Base-by-base conservation (phyloP, 768 basidiomycete species). In the Punctularia strigosozonata region DNA sequence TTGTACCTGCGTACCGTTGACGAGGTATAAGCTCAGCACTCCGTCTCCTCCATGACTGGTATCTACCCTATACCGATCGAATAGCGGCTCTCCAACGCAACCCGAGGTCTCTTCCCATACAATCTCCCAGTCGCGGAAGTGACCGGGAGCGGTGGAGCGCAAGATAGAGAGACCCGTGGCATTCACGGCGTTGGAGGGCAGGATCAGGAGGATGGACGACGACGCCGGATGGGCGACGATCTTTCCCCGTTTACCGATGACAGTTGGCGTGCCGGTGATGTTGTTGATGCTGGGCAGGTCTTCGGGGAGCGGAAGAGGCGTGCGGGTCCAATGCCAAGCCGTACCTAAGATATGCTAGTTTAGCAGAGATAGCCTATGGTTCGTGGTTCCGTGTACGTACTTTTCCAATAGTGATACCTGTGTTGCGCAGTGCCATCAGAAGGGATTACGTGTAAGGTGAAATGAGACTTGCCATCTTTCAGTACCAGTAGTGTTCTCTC, bases 211-310 rank as follows among this genome's bases (percentile, higher is more conserved):
- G 2, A 61, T 43, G 10, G 33, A 34, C 13, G 8, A 25, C 24
- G 25, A 28, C 12, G 24, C 24, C 4, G 44, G 38, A 26, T 43
- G 38, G 6, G 45, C 38, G 25, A 50, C 55, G 26, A 61, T 48
- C 43, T 61, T 63, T 22, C 60, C 61, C 41, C 60, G 55, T 41
- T 64, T 62, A 24, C 62, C 61, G 44, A 57, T 61, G 25, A 58
- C 56, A 3, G 58, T 61, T 1, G 58, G 58, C 10, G 59, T 60
- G 21, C 43, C 48, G 4, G 61, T 62, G 31, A 61, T 50, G 50
- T 61, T 63, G 43, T 60, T 56, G 13, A 41, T 32, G 36, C 51
- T 51, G n/a, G 37, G 41, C 2, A 53, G 46, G 22, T 43, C 46
- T 8, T 46, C 28, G 1, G 53, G 39, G 13, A 54, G 49, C 4